Base-by-base conservation (phyloP, 2,329 filamentous ascomycete genomes). In the Colletotrichum falcatum region DNA sequence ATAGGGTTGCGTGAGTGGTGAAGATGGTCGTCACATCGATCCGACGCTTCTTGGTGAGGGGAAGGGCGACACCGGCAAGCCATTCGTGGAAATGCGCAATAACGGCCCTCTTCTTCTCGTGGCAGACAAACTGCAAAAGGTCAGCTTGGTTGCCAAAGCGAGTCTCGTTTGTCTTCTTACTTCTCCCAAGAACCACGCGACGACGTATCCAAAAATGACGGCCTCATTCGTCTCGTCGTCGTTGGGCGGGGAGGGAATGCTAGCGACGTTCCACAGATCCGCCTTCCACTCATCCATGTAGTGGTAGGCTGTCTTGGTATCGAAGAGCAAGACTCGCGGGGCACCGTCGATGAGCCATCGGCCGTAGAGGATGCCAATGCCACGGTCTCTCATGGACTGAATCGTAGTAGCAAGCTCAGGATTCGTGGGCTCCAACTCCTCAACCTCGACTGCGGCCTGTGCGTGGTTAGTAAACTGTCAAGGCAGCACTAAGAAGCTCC, bases 51-150 rank as follows among this genome's bases (percentile, higher is more conserved):
- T 97, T 97, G 83, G 91, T 92, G 74, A 98, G 88, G 33, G 96
- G 96, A 42, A 98, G 87, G 61, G 94, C 95, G 60, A 98, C 96
- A 82, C 95, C 96, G 14, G 96, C 92, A 65, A 99, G 89, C 96
- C 96, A 99, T 83, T 99, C 96, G 85, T 99, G 96, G 85, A 98
- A 98, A 82, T 99, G 96, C 66, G 95, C 96, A 81, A 98, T 96
- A 74, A 99, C 94, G 4, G 96, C 96, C 78, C 90, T 93, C 75
- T 91, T 91, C 82, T 93, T 96, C 83, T 98, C 95, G 80, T 97
- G 95, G 77, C 91, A 94, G 73, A 97, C 94, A 81, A 95, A 98
- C 95, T 97, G 11, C 37, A 54, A 58, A 65, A 73, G 33, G 76
- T 76, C 48, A 71, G 65, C 49, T 33, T 30, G 20, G 28, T 54